Evolutionary conservation across 306 rosid species (phyloP), one percentile per base, ranked within the genome.

Genomic region (Aeschynomene evenia): DNA sequence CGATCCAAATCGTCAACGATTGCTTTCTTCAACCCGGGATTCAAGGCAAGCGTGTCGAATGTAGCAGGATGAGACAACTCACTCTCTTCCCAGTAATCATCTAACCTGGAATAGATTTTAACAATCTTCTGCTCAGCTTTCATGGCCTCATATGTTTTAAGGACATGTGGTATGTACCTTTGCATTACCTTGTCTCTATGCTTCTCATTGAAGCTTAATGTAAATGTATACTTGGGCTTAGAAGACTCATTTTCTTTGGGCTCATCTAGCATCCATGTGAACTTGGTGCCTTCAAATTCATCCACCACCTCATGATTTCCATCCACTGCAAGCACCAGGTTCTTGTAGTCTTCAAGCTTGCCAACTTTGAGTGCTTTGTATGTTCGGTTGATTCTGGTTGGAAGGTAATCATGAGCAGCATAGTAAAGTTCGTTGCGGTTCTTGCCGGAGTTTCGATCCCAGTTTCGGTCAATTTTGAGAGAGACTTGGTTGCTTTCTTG

Each of bases 11-110:
- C 83, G 40, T 71, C 73, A 6, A 75, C 60, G 0, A 82, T 79
- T 0, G 1, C 1, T 3, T 66, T 13, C 43, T 82, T 82, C 0
- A 66, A 16, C 13, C 66, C 76, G 23, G 83, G 86, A 5, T 75
- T 76, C 65, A 82, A 37, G 3, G 79, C 83, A 13, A 82, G 57
- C 5, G 81, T 60, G 7, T 75, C 63, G 2, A 82, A 82, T 1
- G 86, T 53, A 0, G 83, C 72, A 1, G 83, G 86, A 6, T 82
- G 86, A 0, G 71, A 18, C 23, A 82, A 62, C 0, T 74, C 76
- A 16, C 61, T 70, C 0, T 33, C 16, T 13, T 13, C 4, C 83
- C 83, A 82, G 2, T 16, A 2, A 0, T n/a, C 5, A 18, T 1
- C 5, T 0, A 8, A n/a, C 28, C 53, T 2, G 3, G 74, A 73